A percentile compares a stretch with the other conserved stretches of the same genome.
These are phyloP conservation scores for Suhomyces bokatorum DNA, from an alignment of 1,139 yeast species.

Conservation along the genomic window DNA sequence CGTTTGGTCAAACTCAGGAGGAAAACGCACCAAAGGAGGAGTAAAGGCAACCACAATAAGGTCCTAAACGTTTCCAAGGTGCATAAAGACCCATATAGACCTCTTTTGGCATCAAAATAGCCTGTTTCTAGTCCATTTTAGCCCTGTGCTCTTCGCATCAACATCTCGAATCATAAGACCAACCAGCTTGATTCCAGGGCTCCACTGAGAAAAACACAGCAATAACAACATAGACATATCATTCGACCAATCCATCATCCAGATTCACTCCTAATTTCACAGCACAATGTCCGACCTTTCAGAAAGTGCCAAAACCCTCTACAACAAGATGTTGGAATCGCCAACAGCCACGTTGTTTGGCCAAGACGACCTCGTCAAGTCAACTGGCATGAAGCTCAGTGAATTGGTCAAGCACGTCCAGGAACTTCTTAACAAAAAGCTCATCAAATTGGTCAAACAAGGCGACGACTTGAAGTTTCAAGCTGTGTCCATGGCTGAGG, in stretches of 20 bases:
- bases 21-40: too few species aligned
- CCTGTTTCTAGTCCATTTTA: too few species aligned
- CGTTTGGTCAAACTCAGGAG: too few species aligned
- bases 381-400: constrained; percentile 37
- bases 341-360: constrained; percentile 49
- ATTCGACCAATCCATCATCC: background rate
- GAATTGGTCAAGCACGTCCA: constrained; percentile 65
- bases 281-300: constrained; percentile 29
- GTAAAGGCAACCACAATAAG: too few species aligned
- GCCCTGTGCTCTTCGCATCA: too few species aligned
- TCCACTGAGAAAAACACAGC: background rate
- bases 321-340: constrained; percentile 56
- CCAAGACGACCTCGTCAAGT: constrained; percentile 58
- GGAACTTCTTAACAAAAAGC: constrained; percentile 60
- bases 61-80: too few species aligned
- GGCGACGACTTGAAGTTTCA: constrained; percentile 72
- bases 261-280: background rate
- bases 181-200: too few species aligned
- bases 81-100: too few species aligned
- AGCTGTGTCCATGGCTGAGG: constrained; percentile 67
- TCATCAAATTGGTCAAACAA: constrained; percentile 66
- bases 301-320: constrained; percentile 55
- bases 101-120: too few species aligned
- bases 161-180: too few species aligned
- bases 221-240: background rate